phyloP scores from a whole-genome alignment of 2,329 filamentous ascomycete species.

The Fusarium buxicola region DNA sequence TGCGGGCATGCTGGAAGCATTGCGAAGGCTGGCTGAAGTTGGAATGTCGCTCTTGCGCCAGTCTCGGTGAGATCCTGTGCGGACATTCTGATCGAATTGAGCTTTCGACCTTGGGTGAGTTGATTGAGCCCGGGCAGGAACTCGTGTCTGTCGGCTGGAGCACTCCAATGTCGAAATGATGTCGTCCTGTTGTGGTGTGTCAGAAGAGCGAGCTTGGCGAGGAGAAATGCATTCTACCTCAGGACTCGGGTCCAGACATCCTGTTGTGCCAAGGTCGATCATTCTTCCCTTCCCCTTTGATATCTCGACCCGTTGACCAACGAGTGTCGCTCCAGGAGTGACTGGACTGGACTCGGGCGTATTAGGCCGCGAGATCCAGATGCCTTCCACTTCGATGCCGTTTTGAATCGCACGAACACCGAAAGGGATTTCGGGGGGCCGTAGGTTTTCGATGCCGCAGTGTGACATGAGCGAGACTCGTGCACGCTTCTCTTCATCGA shows the following conservation, averaged over 20 bases:
- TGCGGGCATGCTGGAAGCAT: slow-evolving; percentile 25
- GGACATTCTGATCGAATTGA: not conserved
- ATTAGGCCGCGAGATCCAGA: slow-evolving; percentile 74
- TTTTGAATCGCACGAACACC: slow-evolving; percentile 87
- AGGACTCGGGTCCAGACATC: slow-evolving; percentile 2
- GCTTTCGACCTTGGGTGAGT: not conserved
- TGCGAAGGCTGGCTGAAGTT: slow-evolving; percentile 11
- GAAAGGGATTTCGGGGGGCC: slow-evolving; percentile 77
- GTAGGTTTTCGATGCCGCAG: slow-evolving; percentile 59
- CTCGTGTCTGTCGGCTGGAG: not conserved
- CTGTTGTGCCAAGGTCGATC: slow-evolving; percentile 14
- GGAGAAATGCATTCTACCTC: not conserved
- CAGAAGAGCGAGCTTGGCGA: not conserved
- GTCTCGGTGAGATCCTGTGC: not conserved
- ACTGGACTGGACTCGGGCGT: slow-evolving; percentile 50
- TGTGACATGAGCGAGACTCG: slow-evolving; percentile 65
- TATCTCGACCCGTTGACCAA: slow-evolving; percentile 22
- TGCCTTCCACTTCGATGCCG: slow-evolving; percentile 85
- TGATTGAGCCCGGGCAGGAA: not conserved
- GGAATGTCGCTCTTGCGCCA: slow-evolving; percentile 6
- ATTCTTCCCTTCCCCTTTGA: slow-evolving; percentile 40
- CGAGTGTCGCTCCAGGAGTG: slow-evolving; percentile 42
- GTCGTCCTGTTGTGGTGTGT: slow-evolving; percentile 16
- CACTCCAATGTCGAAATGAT: slow-evolving; percentile 4
- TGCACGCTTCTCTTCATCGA: slow-evolving; percentile 74